A percentile compares a stretch with the other conserved stretches of the same genome.
phyloP scores from a whole-genome alignment of 495 filamentous ascomycete species.

The Annulohypoxylon stygium region DNA sequence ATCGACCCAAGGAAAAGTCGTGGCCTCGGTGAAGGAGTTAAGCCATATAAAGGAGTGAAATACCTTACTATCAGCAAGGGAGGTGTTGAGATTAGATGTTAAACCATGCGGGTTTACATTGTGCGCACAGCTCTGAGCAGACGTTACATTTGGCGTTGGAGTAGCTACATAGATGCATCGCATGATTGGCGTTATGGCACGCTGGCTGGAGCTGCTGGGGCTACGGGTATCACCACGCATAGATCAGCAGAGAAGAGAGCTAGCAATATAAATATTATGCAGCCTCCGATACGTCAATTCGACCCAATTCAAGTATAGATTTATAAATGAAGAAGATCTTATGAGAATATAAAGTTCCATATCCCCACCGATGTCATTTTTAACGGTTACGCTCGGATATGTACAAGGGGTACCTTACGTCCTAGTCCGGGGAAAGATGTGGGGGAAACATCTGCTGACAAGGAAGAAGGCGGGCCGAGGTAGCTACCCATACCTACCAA shows the following conservation, averaged over 20 bases:
- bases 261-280: slow-evolving; percentile 21
- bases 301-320: not conserved
- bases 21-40: slow-evolving; percentile 87
- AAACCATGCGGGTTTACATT: slow-evolving; percentile 4
- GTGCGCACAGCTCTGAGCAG: not conserved
- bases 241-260: slow-evolving; percentile 22
- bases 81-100: slow-evolving; percentile 86
- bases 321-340: not conserved
- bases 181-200: slow-evolving; percentile 43
- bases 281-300: not conserved
- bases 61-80: slow-evolving; percentile 90
- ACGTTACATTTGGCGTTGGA: slow-evolving; percentile 39
- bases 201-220: slow-evolving; percentile 14
- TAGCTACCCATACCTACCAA: slow-evolving; percentile 18
- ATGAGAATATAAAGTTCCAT: not conserved
- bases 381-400: slow-evolving; percentile 36
- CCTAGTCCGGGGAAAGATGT: slow-evolving; percentile 39
- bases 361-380: slow-evolving; percentile 1
- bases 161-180: slow-evolving; percentile 25
- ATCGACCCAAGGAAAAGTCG: slow-evolving; percentile 88
- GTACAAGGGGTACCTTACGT: slow-evolving; percentile 7
- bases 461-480: slow-evolving; percentile 24
- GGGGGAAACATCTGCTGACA: slow-evolving; percentile 24
- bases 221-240: slow-evolving; percentile 27
- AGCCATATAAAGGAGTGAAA: slow-evolving; percentile 98